Conservation (phyloP, 2,329 filamentous ascomycete genomes). For the Clonostachys rhizophaga region DNA sequence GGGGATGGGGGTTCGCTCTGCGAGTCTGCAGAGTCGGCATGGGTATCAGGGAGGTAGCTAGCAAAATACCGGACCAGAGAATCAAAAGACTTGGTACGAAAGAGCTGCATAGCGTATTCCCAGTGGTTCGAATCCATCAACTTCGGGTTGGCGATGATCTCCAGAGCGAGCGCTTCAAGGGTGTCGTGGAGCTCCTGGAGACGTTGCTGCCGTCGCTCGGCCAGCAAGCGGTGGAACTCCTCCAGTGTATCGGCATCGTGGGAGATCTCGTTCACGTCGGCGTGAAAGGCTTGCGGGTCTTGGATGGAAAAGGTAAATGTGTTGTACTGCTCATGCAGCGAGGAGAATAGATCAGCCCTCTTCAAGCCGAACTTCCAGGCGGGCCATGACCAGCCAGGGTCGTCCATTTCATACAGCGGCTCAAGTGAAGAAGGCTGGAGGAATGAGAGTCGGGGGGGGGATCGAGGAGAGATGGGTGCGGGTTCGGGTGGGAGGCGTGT, state of each 20-base stretch:
- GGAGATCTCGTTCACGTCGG: conserved; percentile 56
- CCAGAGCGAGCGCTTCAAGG: conserved; percentile 52
- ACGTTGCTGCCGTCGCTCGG: conserved; percentile 47
- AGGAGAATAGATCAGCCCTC: conserved; percentile 51
- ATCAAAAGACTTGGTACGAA: conserved; percentile 53
- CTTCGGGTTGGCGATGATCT: conserved; percentile 56
- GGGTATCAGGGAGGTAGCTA: conserved; percentile 50
- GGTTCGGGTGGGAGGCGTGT: conserved; percentile 1
- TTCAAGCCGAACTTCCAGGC: conserved; percentile 61
- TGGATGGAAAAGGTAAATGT: conserved; percentile 51
- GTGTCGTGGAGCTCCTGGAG: conserved; percentile 49
- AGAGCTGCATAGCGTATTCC: conserved; percentile 53
- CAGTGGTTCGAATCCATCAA: conserved; percentile 56
- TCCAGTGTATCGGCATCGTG: conserved; percentile 40
- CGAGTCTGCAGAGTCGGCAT: conserved; percentile 30
- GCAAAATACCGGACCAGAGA: conserved; percentile 56
- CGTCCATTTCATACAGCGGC: conserved; percentile 40
- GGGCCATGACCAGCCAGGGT: conserved; percentile 48
- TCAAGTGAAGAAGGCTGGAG: conserved; percentile 1
- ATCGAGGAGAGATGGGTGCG: conserved; percentile 3
- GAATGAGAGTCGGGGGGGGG: conserved; percentile 3
- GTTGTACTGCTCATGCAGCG: conserved; percentile 56
- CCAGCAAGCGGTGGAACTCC: conserved; percentile 50
- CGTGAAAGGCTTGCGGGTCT: conserved; percentile 56
- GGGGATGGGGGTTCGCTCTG: conserved; percentile 25